Evolutionary conservation across 805 yeast species (phyloP), one percentile per base, ranked within the genome.

Genomic region (Candida vartiovaarae): DNA sequence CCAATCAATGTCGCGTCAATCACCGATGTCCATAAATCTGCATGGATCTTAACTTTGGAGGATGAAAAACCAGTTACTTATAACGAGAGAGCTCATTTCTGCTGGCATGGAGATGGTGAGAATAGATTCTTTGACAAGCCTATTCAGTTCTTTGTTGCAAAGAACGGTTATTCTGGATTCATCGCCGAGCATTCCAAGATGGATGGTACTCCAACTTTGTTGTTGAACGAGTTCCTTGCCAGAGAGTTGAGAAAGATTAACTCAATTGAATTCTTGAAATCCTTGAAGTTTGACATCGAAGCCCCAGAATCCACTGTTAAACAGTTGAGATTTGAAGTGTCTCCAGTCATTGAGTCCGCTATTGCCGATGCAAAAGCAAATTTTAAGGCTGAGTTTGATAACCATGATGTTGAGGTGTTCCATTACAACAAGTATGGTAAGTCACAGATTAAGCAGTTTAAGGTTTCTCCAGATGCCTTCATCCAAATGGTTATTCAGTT

Each of bases 171-270:
- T 50, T 86, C 96, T 6, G 98, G 97, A 1, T 91, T 90, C 69
- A 67, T 89, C 60, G 97, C 95, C 49, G 99, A 91, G 70, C 99
- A 91, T 70, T 88, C 97, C 24, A 84, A 79, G 71, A 91, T 91
- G 98, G 99, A 91, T 65, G 99, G 98, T 49, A 87, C 96, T 8
- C 95, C 97, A 60, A 91, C 96, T 29, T 78, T 87, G 57, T 80
- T 88, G 51, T 68, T 91, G 68, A 91, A 91, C 64, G 88, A 88
- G 65, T 80, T 72, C 58, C 72, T 91, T 34, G 72, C 80, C 50
- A 72, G 72, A 42, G 74, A 78, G 53, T 65, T 90, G 45, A 49
- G 63, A 44, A 72, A 76, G 57, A 61, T 76, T 57, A 66, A 76
- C 54, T 62, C 62, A 24, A 34, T 41, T 8, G 50, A 52, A 38